A percentile compares a stretch with the other conserved stretches of the same genome.
These are phyloP conservation scores for Microbotryomycetes sp. DNA, from an alignment of 1,284 basidiomycete genomes.

Conservation along the genomic window DNA sequence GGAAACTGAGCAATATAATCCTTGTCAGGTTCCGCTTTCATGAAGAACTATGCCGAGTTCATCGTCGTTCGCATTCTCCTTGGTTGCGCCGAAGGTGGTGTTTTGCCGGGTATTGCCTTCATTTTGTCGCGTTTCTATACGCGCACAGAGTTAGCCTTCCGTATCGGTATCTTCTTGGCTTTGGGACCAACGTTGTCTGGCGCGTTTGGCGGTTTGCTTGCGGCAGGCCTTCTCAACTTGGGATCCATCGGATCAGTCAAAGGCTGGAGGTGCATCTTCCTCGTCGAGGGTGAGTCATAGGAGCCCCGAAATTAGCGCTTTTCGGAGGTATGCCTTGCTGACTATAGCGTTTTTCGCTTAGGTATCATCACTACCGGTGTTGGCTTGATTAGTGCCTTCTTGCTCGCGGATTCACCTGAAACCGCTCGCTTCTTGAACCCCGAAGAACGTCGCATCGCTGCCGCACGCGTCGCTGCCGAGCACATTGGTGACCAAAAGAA, in stretches of 20 bases:
- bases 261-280: conserved; percentile 42
- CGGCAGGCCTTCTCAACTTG: conserved; percentile 22
- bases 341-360: conserved; percentile 11
- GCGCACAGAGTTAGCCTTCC: conserved; percentile 32
- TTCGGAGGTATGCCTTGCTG: neutral
- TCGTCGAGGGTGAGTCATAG: conserved; percentile 16
- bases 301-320: no score
- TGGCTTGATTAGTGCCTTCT: conserved; percentile 40
- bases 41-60: conserved; percentile 40
- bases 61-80: conserved; percentile 42
- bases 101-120: conserved; percentile 41
- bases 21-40: conserved; percentile 34
- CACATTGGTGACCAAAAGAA: conserved; percentile 27
- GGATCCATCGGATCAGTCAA: conserved; percentile 30
- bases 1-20: conserved; percentile 14
- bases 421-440: conserved; percentile 40
- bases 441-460: conserved; percentile 39
- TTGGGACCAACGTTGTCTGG: conserved; percentile 24
- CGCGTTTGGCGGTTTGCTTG: conserved; percentile 39
- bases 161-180: conserved; percentile 32
- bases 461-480: conserved; percentile 21
- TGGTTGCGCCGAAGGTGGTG: conserved; percentile 43
- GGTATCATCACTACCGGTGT: conserved; percentile 41
- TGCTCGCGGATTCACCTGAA: conserved; percentile 40
- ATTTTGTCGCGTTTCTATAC: conserved; percentile 35